phyloP scores from a whole-genome alignment of 768 basidiomycete species.

The Termitomyces sp. region DNA sequence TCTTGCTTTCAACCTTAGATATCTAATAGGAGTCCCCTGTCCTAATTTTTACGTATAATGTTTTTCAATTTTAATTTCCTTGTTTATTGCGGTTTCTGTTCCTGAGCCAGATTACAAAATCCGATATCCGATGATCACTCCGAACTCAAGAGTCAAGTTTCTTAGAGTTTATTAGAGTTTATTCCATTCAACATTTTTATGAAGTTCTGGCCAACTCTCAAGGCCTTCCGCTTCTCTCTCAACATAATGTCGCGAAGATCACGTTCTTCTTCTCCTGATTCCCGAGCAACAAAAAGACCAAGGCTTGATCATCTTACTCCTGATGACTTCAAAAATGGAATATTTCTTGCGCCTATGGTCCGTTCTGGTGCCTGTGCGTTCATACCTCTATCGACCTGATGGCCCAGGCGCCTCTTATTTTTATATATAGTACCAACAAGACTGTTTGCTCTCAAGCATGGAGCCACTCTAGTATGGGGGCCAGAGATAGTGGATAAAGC shows the following conservation, averaged over 20 bases:
- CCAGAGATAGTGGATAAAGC: slow-evolving; percentile 98
- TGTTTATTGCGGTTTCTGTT: background rate
- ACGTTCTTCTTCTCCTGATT: slow-evolving; percentile 44
- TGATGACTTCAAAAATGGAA: slow-evolving; percentile 81
- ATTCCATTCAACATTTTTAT: slow-evolving; percentile 1
- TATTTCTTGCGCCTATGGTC: slow-evolving; percentile 99
- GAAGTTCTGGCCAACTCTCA: slow-evolving; percentile 8
- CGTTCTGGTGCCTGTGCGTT: slow-evolving; percentile 82
- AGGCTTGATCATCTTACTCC: slow-evolving; percentile 57
- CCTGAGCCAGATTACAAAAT: background rate
- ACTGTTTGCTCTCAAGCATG: slow-evolving; percentile 85
- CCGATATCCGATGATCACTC: background rate
- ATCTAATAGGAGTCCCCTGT: slow-evolving; percentile 6
- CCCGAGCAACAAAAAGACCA: slow-evolving; percentile 50
- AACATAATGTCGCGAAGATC: slow-evolving; percentile 50
- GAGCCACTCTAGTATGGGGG: slow-evolving; percentile 93
- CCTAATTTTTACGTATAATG: background rate
- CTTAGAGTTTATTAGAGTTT: too few relatives aligned
- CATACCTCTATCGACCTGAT: background rate
- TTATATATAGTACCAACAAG: slow-evolving; percentile 71
- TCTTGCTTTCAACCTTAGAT: slow-evolving; percentile 18
- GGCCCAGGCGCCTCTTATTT: slow-evolving; percentile 12
- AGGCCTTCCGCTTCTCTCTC: background rate
- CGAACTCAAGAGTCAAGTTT: too few relatives aligned
- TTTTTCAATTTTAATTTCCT: background rate